These are phyloP conservation scores for Phytophthora citricola DNA, from an alignment of 352 stramenopile genomes.

Conservation along the genomic window DNA sequence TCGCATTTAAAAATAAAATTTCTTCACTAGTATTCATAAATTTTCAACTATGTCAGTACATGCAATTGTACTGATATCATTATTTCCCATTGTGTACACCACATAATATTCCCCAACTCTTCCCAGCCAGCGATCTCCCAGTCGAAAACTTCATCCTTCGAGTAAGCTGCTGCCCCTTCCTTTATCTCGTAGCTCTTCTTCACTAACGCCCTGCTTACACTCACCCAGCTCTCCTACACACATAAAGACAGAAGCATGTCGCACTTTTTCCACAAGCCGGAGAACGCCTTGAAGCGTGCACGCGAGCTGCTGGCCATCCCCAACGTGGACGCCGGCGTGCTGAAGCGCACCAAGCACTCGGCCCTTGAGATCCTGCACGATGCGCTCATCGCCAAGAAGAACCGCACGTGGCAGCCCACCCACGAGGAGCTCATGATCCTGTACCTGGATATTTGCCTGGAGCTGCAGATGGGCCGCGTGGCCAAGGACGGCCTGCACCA, in stretches of 20 bases:
- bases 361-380: slow-evolving; percentile 93
- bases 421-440: slow-evolving; percentile 98
- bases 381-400: slow-evolving; percentile 94
- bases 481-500: slow-evolving; percentile 99
- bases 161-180: slow-evolving; percentile 10
- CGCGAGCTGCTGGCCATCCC: slow-evolving; percentile 87
- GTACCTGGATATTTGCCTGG: slow-evolving; percentile 97
- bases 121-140: slow-evolving; percentile 23
- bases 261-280: slow-evolving; percentile 91
- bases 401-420: slow-evolving; percentile 96
- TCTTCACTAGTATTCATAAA: no score
- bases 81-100: not conserved
- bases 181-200: not conserved
- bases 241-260: slow-evolving; percentile 53
- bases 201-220: slow-evolving; percentile 7
- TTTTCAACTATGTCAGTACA: no score
- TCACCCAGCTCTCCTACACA: slow-evolving; percentile 20
- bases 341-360: slow-evolving; percentile 83
- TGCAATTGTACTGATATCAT: no score
- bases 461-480: slow-evolving; percentile 93
- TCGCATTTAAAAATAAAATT: no score
- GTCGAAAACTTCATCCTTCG: slow-evolving; percentile 17
- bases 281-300: slow-evolving; percentile 92
- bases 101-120: no score
- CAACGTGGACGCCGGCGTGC: slow-evolving; percentile 69